Base-by-base conservation (phyloP, 352 stramenopile genomes). In the Phytophthora hybrid region DNA sequence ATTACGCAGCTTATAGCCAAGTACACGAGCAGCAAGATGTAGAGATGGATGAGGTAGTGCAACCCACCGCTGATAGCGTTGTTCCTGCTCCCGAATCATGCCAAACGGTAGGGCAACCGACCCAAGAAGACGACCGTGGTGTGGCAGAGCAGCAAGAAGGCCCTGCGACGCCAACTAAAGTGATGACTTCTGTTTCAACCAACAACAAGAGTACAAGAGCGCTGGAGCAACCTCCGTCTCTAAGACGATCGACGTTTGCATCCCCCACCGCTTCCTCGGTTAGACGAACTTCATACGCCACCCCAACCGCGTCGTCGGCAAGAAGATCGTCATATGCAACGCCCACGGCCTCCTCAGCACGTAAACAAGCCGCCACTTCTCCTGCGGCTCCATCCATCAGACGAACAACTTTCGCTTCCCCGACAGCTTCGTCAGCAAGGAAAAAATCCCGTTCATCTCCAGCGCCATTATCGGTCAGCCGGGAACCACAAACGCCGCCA, bases 361-460 rank as follows among this genome's bases (percentile, higher is more conserved):
- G 51, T 31, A 78, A 74, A 51, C 44, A 66, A 39, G 19, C 59
- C 2, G 66, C 37, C 52, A 54, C 63, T 65, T 49, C 51, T 14
- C 34, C 66, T 7, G 69, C 59, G 21, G 62, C 46, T 59, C 63
- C 58, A 3, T 69, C 67, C 11, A 19, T 21, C 21, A 76, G 55
- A 71, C 19, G 41, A n/a, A 71, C 64, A 18, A 73, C 64, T 10
- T 68, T 68, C 44, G 60, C 57, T 54, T 39, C 66, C 34, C 59
- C 69, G 26, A 68, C 63, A 59, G 51, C 66, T 75, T 64, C 63
- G 0, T 79, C 60, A 44, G 63, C 46, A 0, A 77, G 59, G 62
- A 71, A 73, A 74, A 23, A 55, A 39, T 62, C 31, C 4, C 34
- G 69, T 41, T n/a, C 47, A 10, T 39, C 66, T 19, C 39, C 49